Base-by-base conservation (phyloP, 75 land plant species). In the Cupressus sempervirens region DNA sequence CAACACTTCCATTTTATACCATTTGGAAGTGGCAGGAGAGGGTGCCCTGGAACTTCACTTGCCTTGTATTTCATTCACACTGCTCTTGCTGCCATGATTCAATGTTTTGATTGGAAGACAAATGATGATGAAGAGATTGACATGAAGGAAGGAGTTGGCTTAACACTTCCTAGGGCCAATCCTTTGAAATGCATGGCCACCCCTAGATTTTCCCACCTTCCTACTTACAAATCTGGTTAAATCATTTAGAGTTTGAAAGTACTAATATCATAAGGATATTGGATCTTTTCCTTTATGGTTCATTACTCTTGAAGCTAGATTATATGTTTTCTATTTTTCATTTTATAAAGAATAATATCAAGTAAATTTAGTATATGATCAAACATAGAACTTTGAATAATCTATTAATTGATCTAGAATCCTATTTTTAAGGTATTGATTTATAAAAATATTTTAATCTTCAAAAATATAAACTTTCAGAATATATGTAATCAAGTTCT, bases 21-120 rank as follows among this genome's bases (percentile, higher is more conserved):
- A 2, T 91, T 91, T 84, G 92, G 92, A 26, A 58, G 85, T 3
- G 92, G 92, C 9, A 82, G 88, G 54, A 89, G 92, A 52, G 83
- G 32, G 45, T 91, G 92, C 80, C 86, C 84, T 18, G 88, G 92
- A 26, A 81, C 53, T 15, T 43, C 86, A 10, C 80, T 84, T 56
- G 89, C 88, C 2, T 8, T 80, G 30, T 62, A 18, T 23, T 36
- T 86, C 41, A 23, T 86, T 53, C 70, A 72, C 53, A 83, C 35
- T 38, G 48, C 81, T 4, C 29, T 86, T 4, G 58, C 87, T 35
- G 0, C 32, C n/a, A 36, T 86, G 86, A 48, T 86, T 38, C 87
- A 83, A 3, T 58, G 54, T 2, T 86, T 65, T 62, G 87, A 86
- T 34, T 84, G 86, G 87, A 56, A 80, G 45, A 81, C 68, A 72